Evolutionary conservation across 2,329 filamentous ascomycete species (phyloP), one percentile per base, ranked within the genome.

Genomic region (Pseudogymnoascus sp.): DNA sequence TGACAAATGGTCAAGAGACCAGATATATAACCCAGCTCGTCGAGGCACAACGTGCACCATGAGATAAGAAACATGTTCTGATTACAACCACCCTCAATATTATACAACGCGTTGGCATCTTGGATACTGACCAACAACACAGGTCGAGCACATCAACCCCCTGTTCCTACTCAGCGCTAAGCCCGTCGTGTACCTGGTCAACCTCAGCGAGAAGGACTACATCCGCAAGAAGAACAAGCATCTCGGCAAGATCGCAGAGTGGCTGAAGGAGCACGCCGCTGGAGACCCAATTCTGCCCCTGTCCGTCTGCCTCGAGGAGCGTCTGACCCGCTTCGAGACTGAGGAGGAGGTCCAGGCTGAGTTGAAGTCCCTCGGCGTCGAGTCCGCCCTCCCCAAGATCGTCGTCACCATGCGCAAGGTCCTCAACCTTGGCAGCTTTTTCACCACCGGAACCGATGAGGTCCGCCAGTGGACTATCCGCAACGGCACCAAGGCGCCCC

Each of bases 201-300:
- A 99, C 81, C 81, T 99, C 66, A 96, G 91, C 67, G 96, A 99
- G 81, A 93, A 87, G 78, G 95, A 99, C 78, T 99, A 93, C 77
- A 88, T 97, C 74, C 89, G 95, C 73, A 95, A 97, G 82, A 99
- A 97, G 89, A 99, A 99, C 86, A 99, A 99, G 87, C 87, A 99
- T 79, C 85, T 99, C 63, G 85, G 90, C 69, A 95, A 93, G 80
- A 88, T 97, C 70, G 91, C 90, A 65, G 90, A 95, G 75, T 99
- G 95, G 95, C 87, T 97, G 77, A 96, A 97, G 81, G 85, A 90
- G 75, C 84, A 99, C 76, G 90, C 93, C 5, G 77, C 86, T 62
- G 92, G 91, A 64, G 93, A 97, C 73, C 90, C 93, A 61, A 88
- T 97, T 72, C 91, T 99, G 64, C 95, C 93, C 66, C 88, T 99